phyloP scores from a whole-genome alignment of 2,329 filamentous ascomycete genomes.

The Sphaerostilbella broomeana region DNA sequence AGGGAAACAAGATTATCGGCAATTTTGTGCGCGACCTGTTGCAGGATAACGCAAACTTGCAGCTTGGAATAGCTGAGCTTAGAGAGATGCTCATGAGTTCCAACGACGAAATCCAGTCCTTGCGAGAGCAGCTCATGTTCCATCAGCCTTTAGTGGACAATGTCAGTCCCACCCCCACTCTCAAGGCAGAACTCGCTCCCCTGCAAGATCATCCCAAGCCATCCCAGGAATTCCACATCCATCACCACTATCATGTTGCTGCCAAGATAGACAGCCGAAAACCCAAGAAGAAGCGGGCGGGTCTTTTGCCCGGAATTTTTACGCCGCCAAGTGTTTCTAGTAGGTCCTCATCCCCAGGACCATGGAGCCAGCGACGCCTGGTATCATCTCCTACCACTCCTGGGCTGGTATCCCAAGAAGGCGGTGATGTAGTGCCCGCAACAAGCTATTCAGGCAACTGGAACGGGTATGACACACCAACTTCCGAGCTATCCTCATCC shows the following conservation, averaged over 20 bases:
- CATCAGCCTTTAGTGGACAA: conserved; percentile 61
- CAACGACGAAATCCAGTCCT: conserved; percentile 84
- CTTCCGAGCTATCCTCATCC: conserved; percentile 65
- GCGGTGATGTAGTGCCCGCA: conserved; percentile 46
- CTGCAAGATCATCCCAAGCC: conserved; percentile 30
- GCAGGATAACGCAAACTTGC: conserved; percentile 89
- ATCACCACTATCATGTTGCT: conserved; percentile 83
- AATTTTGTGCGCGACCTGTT: conserved; percentile 95
- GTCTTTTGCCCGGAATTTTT: conserved; percentile 55
- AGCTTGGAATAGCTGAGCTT: conserved; percentile 85
- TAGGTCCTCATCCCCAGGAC: conserved; percentile 35
- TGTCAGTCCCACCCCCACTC: conserved; percentile 40
- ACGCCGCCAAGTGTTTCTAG: conserved; percentile 43
- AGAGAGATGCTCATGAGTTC: conserved; percentile 85
- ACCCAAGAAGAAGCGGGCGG: conserved; percentile 65
- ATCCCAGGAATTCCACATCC: conserved; percentile 79
- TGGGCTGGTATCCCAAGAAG: conserved; percentile 35
- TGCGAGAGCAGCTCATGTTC: conserved; percentile 73
- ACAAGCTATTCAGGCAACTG: conserved; percentile 45
- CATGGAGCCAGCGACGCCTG: conserved; percentile 31
- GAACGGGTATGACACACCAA: conserved; percentile 39
- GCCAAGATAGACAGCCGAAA: conserved; percentile 55
- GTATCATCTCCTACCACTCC: conserved; percentile 34
- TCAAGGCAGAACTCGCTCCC: conserved; percentile 65
- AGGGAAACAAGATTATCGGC: conserved; percentile 66